Evolutionary conservation across 2,329 filamentous ascomycete genomes (phyloP).

Genomic region (Claviceps paspali): DNA sequence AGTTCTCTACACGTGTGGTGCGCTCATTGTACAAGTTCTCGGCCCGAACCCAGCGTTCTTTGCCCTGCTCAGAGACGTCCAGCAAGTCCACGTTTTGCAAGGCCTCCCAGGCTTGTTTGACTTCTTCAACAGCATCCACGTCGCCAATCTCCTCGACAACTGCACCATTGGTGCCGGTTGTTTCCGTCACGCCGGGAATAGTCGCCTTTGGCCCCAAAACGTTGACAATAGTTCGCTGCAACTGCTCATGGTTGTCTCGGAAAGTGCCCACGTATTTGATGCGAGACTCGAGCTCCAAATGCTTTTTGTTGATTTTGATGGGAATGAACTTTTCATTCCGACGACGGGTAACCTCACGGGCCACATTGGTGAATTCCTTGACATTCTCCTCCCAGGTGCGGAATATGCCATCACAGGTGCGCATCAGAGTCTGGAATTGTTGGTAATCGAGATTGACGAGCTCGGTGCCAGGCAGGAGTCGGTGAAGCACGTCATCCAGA

Average conservation of each 20-base stretch:
- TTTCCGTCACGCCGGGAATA: slow-evolving; percentile 37
- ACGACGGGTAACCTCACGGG: slow-evolving; percentile 82
- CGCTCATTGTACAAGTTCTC: slow-evolving; percentile 96
- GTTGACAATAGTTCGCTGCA: slow-evolving; percentile 90
- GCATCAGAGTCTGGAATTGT: slow-evolving; percentile 79
- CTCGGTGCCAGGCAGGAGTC: slow-evolving; percentile 69
- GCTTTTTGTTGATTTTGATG: slow-evolving; percentile 84
- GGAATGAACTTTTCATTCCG: slow-evolving; percentile 97
- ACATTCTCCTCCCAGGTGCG: slow-evolving; percentile 86
- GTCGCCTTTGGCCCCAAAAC: slow-evolving; percentile 70
- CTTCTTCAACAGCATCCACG: slow-evolving; percentile 92
- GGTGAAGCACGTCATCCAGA: slow-evolving; percentile 72
- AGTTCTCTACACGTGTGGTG: slow-evolving; percentile 93
- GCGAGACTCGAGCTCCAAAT: slow-evolving; percentile 76
- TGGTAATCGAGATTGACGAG: slow-evolving; percentile 85
- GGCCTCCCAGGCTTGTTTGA: slow-evolving; percentile 84
- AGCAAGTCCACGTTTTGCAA: slow-evolving; percentile 90
- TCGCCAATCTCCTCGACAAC: slow-evolving; percentile 91
- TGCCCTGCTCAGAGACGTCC: slow-evolving; percentile 81
- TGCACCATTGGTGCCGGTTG: slow-evolving; percentile 41
- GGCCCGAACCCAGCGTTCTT: slow-evolving; percentile 79
- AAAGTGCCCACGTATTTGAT: slow-evolving; percentile 91
- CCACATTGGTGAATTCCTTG: slow-evolving; percentile 96
- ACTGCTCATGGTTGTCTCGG: slow-evolving; percentile 90
- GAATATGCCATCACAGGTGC: slow-evolving; percentile 72